Conservation (phyloP, 805 yeast genomes). For the Ogataea henricii region DNA sequence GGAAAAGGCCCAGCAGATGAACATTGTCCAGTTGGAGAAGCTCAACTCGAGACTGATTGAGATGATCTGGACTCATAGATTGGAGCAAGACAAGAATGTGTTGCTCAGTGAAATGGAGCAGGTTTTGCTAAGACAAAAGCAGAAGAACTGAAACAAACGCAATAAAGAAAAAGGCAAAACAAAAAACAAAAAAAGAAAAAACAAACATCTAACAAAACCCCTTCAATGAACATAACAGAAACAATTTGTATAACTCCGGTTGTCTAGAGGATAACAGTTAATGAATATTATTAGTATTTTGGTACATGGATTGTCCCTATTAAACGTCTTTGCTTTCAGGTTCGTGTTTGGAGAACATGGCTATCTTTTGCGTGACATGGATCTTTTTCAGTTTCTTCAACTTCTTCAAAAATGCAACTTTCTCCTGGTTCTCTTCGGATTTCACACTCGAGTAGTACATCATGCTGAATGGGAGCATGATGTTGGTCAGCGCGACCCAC, state of each 20-base stretch:
- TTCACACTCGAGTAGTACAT: conserved; percentile 19
- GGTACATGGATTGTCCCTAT: too few species aligned
- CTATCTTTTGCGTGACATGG: neutral
- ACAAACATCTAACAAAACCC: too few species aligned
- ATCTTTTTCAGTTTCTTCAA: conserved; percentile 11
- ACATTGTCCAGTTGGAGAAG: conserved; percentile 60
- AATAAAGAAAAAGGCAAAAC: too few species aligned
- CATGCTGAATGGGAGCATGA: conserved; percentile 41
- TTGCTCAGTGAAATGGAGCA: conserved; percentile 38
- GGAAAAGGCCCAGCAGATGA: conserved; percentile 38
- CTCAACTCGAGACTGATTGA: conserved; percentile 71
- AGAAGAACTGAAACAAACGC: too few species aligned
- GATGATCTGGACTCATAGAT: conserved; percentile 68
- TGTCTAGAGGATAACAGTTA: neutral
- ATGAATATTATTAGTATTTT: too few species aligned
- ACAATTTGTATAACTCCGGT: neutral
- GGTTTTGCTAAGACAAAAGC: too few species aligned
- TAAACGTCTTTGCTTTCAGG: neutral
- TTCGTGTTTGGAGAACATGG: neutral
- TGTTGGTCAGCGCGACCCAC: conserved; percentile 58
- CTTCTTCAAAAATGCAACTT: conserved; percentile 18
- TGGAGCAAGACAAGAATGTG: conserved; percentile 44
- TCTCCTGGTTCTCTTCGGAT: conserved; percentile 15
- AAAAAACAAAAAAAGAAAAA: neutral
- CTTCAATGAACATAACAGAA: too few species aligned